Evolutionary conservation across 1,284 basidiomycete species (phyloP).

Genomic region (Boletus semigastroideus): DNA sequence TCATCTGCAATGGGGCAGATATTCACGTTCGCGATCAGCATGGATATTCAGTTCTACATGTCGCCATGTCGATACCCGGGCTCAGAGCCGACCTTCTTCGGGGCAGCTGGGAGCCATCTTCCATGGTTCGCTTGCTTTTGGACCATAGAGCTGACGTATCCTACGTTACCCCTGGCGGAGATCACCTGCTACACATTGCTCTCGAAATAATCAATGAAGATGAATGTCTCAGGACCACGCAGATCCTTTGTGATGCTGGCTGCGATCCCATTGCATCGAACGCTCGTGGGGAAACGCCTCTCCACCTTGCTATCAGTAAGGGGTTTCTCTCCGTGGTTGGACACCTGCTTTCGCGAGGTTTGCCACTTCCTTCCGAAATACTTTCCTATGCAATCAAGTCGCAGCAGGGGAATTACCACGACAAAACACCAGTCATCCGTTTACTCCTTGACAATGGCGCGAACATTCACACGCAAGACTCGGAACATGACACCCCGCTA

Average conservation of each 20-base stretch:
- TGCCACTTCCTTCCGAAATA: background rate
- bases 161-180: background rate
- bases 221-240: background rate
- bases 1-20: background rate
- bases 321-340: background rate
- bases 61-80: background rate
- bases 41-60: conserved; percentile 2
- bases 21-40: background rate
- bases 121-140: too few relatives aligned
- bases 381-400: too few relatives aligned
- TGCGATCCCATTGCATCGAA: background rate
- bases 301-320: background rate
- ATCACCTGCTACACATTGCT: background rate
- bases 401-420: too few relatives aligned
- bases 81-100: too few relatives aligned
- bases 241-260: background rate
- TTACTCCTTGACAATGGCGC: background rate
- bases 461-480: background rate
- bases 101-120: too few relatives aligned
- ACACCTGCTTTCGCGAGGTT: background rate
- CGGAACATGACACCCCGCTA: background rate
- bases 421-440: too few relatives aligned
- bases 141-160: too few relatives aligned
- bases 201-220: background rate
- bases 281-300: background rate